phyloP scores from a whole-genome alignment of 306 rosid genomes.

The Crotalaria pallida region DNA sequence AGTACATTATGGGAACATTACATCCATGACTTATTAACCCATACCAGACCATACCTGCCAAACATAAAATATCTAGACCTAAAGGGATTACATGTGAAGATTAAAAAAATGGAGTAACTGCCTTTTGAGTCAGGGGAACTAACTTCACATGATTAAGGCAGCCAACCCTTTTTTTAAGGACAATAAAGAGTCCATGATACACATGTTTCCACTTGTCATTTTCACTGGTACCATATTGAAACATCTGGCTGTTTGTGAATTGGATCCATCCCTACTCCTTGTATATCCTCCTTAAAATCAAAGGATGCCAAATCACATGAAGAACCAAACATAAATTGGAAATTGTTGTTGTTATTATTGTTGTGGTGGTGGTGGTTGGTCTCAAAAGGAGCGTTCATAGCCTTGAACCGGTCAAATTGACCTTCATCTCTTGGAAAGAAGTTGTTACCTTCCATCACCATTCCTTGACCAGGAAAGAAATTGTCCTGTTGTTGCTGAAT shows the following conservation, averaged over 20 bases:
- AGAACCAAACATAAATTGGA: slow-evolving; percentile 44
- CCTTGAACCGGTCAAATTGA: slow-evolving; percentile 52
- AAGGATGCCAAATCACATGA: slow-evolving; percentile 46
- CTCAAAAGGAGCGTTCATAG: slow-evolving; percentile 40
- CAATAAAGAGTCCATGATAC: neutral
- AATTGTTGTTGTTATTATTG: slow-evolving; percentile 17
- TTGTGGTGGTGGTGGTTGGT: slow-evolving; percentile 33
- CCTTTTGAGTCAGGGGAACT: slow-evolving; percentile 22
- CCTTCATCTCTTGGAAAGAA: slow-evolving; percentile 37
- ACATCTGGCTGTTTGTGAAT: slow-evolving; percentile 48
- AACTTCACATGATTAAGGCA: slow-evolving; percentile 22
- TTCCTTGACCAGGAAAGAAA: slow-evolving; percentile 39
- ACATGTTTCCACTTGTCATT: neutral
- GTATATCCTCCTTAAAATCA: slow-evolving; percentile 47
- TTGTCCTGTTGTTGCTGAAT: slow-evolving; percentile 38
- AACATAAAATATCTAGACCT: slow-evolving; percentile 32
- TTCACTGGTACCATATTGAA: slow-evolving; percentile 49
- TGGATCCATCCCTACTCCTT: slow-evolving; percentile 37
- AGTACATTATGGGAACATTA: slow-evolving; percentile 24
- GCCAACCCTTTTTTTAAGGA: slow-evolving; percentile 5
- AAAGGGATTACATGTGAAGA: slow-evolving; percentile 25
- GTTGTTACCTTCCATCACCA: slow-evolving; percentile 42
- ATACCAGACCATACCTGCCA: slow-evolving; percentile 20
- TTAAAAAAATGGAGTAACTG: slow-evolving; percentile 24
- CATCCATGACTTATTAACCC: slow-evolving; percentile 33